Evolutionary conservation across 129 eudicot species (phyloP), one percentile per base, ranked within the genome.

Genomic region (Lactuca saligna): DNA sequence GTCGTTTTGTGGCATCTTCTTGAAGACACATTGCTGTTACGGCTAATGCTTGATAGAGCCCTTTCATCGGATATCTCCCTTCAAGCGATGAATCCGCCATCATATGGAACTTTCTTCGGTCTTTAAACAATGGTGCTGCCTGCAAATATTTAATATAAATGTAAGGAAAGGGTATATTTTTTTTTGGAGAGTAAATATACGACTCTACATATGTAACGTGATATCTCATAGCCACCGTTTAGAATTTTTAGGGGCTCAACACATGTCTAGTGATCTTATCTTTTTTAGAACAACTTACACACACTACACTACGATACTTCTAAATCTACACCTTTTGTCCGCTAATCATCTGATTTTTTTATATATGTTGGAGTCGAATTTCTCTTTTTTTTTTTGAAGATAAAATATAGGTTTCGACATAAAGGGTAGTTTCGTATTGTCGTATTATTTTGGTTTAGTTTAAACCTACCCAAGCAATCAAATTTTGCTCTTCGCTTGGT

Each of bases 1-100:
- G 98, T 37, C 98, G 78, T 31, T 75, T 80, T 8, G 73, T 11
- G 25, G 96, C 87, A 69, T 91, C 96, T 68, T 88, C 96, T 68
- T 86, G 96, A 17, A 91, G 87, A 55, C 96, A 91, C 98, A 86
- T 88, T 68, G 96, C 88, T 54, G 95, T 79, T 16, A 91, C 71
- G 54, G 96, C 91, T 67, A 91, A 85, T 34, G 97, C 96, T 79
- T 91, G 91, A 63, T 80, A 72, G 5, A 91, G 80, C 6, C 74
- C 81, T 74, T 84, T 88, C 17, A 15, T 68, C 2, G 96, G 95
- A 74, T 83, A 91, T 16, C 80, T 68, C 51, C 82, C 89, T 79
- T 75, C 83, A 8, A 84, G 83, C 77, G 74, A 76, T 35, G 91
- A 91, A 55, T 90, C 97, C 12, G 81, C 97, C 88, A 91, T 78